Base-by-base conservation (phyloP, 225 moss, liverwort and hornwort species). In the Pseudisothecium myosuroides region DNA sequence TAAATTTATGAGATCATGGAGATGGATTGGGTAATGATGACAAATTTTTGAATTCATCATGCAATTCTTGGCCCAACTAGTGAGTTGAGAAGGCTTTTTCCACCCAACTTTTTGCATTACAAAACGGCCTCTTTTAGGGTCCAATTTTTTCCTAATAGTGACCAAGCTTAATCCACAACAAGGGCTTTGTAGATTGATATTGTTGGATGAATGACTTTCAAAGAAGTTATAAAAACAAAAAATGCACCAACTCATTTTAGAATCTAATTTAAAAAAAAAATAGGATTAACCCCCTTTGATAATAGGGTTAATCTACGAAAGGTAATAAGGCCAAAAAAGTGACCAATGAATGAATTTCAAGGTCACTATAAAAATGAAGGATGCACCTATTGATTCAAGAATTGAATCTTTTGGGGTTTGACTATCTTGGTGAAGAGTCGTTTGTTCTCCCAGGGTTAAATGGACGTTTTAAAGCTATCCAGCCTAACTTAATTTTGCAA, bases 281-380 rank as follows among this genome's bases (percentile, higher is more conserved):
- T 16, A 27, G 43, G 3, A 5, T 26, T 43, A 71, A 16, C 0
- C 2, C 16, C 23, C 4, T 0, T n/a, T n/a, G 8, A 8, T 41
- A 3, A 71, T 71, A 71, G 24, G 8, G 14, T 26, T 26, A 41
- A 71, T 1, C 5, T 8, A 3, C 1, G 1, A 17, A 73, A 1
- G 28, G 45, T 2, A 2, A 16, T 28, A 73, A 45, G 28, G 29
- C 10, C 73, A 45, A 45, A 45, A 34, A 17, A 10, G 0, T 2
- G 2, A 45, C 1, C 3, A 7, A 27, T 72, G 17, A 73, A 28
- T 28, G 45, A 28, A 6, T 73, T 71, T 71, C 26, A 26, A 71
- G 3, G 5, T 71, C 41, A 24, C 0, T 4, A 0, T 71, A 24
- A 14, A 71, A 29, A 29, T 73, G 11, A 45, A 73, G 1, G 2